Evolutionary conservation across 805 yeast genomes (phyloP), one percentile per base, ranked within the genome.

Genomic region (Pichia heedii): DNA sequence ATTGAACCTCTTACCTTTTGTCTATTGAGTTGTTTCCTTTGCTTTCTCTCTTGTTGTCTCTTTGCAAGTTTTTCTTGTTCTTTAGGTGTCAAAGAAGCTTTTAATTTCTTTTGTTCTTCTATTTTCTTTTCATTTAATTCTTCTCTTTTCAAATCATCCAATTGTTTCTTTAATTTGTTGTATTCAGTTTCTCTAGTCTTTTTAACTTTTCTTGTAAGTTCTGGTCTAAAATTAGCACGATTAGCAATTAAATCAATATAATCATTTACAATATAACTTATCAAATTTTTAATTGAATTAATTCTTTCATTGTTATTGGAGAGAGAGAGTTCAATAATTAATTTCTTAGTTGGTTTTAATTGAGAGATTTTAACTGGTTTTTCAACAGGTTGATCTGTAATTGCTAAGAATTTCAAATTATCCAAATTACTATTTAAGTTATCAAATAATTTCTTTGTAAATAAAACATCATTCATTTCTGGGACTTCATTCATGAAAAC

Each of bases 401-500:
- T 71, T 36, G 94, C 81, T 48, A 93, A 58, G 57, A 61, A 83
- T 57, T 79, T 77, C 56, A 93, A 65, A 47, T 76, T 65, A 6
- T 67, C 56, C 22, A 66, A 68, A 33, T 55, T 48, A 13, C 47
- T 40, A 13, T 55, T 50, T 46, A 78, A 58, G 26, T 76, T 65
- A 27, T 68, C 68, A 24, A 67, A 63, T 42, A 81, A 70, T 48
- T 73, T 74, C 22, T 68, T 66, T 41, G 78, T 71, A 51, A 73
- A 70, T 41, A 84, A 66, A 45, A 76, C 67, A 5, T 78, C 86
- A 51, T 81, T 87, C 67, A 85, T 71, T 61, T 90, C 97, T 48
- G 79, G 72, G 45, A 77, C 77, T 70, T 93, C 99, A 54, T 84
- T 71, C 97, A 93, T 89, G 66, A 77, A 86, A 22, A 86, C 95